Percentiles rank a stretch among this genome's conserved stretches.
phyloP scores from a whole-genome alignment of 805 yeast genomes.

The Clavispora fructus region DNA sequence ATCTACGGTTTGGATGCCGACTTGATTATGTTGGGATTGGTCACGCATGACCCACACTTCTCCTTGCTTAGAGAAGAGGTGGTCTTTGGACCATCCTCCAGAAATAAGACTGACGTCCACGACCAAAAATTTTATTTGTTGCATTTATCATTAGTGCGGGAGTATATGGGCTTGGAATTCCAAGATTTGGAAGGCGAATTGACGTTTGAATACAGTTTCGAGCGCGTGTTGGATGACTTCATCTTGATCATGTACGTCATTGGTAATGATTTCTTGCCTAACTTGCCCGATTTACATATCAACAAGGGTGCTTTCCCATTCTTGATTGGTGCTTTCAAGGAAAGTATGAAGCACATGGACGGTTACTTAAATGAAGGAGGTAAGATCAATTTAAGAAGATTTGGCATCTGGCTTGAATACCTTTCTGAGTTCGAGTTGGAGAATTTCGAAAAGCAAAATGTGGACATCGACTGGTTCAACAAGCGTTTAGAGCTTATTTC shows the following conservation, averaged over 20 bases:
- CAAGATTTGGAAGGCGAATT: constrained; percentile 59
- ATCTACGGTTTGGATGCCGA: constrained; percentile 96
- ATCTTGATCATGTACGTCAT: constrained; percentile 88
- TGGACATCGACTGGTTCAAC: constrained; percentile 90
- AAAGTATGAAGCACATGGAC: constrained; percentile 63
- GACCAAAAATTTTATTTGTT: constrained; percentile 78
- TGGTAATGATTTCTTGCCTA: constrained; percentile 97
- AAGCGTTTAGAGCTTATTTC: constrained; percentile 76
- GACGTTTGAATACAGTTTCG: constrained; percentile 74
- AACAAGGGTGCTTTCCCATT: constrained; percentile 97
- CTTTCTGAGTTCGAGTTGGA: constrained; percentile 77
- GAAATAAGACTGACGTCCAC: constrained; percentile 43
- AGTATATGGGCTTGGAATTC: constrained; percentile 85
- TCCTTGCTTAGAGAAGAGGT: constrained; percentile 94
- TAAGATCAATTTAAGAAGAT: constrained; percentile 65
- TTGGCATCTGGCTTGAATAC: constrained; percentile 70
- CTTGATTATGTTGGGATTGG: constrained; percentile 86
- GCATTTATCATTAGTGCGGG: constrained; percentile 84
- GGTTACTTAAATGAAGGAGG: constrained; percentile 87
- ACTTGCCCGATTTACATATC: constrained; percentile 87
- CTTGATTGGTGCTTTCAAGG: constrained; percentile 81
- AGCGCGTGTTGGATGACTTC: constrained; percentile 86
- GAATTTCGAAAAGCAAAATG: constrained; percentile 77
- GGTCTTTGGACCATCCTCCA: constrained; percentile 60
- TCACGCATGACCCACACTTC: constrained; percentile 94